A percentile compares a stretch with the other conserved stretches of the same genome.
These are phyloP conservation scores for Colletotrichum agaves DNA, from an alignment of 2,329 filamentous ascomycete genomes.

Conservation along the genomic window DNA sequence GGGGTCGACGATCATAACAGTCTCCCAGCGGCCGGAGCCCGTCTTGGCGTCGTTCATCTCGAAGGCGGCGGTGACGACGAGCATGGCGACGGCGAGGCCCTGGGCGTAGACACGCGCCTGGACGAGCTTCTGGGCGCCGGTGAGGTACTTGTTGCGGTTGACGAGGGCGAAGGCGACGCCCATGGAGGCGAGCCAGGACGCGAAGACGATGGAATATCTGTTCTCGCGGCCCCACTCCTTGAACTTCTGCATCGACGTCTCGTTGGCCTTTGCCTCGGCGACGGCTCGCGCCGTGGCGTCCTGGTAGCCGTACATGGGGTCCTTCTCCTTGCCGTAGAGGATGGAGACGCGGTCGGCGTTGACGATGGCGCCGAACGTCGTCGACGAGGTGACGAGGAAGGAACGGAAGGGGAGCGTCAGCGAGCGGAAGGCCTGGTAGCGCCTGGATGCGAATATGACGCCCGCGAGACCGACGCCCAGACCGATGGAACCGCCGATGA, in stretches of 20 bases:
- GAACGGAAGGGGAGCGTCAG: constrained; percentile 91
- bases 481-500: constrained; percentile 77
- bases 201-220: constrained; percentile 87
- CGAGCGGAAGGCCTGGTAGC: constrained; percentile 81
- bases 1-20: constrained; percentile 81
- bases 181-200: constrained; percentile 85
- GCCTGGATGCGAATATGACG: constrained; percentile 73
- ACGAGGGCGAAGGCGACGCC: constrained; percentile 79
- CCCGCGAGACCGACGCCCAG: constrained; percentile 73
- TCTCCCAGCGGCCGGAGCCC: constrained; percentile 85
- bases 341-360: constrained; percentile 78
- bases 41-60: constrained; percentile 82
- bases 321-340: constrained; percentile 74
- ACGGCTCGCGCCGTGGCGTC: constrained; percentile 69
- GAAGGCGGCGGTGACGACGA: constrained; percentile 84
- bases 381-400: constrained; percentile 85
- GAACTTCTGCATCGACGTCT: constrained; percentile 68
- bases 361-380: constrained; percentile 90
- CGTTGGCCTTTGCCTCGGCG: constrained; percentile 64
- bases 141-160: constrained; percentile 79
- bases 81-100: constrained; percentile 84
- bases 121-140: constrained; percentile 85
- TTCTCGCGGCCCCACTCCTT: constrained; percentile 81
- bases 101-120: constrained; percentile 96
- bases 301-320: constrained; percentile 75